Conservation (phyloP, 345 rosid species). For the Theobroma cacao region DNA sequence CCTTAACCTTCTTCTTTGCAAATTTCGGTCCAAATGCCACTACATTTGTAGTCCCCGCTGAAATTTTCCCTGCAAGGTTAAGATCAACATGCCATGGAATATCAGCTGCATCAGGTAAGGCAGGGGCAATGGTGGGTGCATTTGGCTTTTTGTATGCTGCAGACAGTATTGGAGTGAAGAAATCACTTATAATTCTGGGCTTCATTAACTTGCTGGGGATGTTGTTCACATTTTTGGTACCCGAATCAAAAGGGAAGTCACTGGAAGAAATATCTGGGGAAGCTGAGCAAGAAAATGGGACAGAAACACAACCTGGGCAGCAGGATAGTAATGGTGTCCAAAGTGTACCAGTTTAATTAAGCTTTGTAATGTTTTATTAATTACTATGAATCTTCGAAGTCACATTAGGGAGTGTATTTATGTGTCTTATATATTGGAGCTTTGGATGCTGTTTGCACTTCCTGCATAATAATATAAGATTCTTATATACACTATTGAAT, state of each 20-base stretch:
- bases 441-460: too few species aligned
- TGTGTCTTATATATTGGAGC: too few species aligned
- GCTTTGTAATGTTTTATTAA: background rate
- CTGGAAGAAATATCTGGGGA: conserved; percentile 64
- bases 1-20: conserved; percentile 70
- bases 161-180: conserved; percentile 41
- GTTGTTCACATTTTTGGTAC: conserved; percentile 35
- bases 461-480: too few species aligned
- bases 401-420: too few species aligned
- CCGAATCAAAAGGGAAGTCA: conserved; percentile 56
- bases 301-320: background rate
- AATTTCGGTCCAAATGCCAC: conserved; percentile 86
- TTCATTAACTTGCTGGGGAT: conserved; percentile 42
- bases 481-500: too few species aligned
- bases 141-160: conserved; percentile 66
- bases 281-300: conserved; percentile 24
- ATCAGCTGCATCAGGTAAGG: conserved; percentile 68
- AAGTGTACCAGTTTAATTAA: conserved; percentile 17
- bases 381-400: too few species aligned
- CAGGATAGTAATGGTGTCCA: background rate
- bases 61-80: conserved; percentile 74
- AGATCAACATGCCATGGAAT: conserved; percentile 85
- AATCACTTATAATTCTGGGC: conserved; percentile 37
- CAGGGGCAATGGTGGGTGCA: conserved; percentile 70
- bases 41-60: conserved; percentile 74